Evolutionary conservation across 2,329 filamentous ascomycete genomes (phyloP), one percentile per base, ranked within the genome.

Genomic region (Cercospora zeae-maydis): DNA sequence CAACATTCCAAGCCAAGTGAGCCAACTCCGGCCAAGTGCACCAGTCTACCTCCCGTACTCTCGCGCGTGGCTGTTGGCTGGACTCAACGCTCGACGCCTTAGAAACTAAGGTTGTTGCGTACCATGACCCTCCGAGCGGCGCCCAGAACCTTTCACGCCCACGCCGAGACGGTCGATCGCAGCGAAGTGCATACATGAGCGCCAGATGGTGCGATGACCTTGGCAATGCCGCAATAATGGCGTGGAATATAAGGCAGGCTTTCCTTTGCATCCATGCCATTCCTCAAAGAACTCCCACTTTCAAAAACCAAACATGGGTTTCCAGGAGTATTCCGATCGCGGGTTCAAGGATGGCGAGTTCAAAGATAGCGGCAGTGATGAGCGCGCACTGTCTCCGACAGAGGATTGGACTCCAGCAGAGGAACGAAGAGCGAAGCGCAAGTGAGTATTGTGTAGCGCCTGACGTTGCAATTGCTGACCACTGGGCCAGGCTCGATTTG

Each of bases 351-450:
- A 36, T 53, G 39, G 16, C 31, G 53, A 58, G 54, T 53, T 58
- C 24, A 24, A 53, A 11, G 45, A 36, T 14, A 33, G 34, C 42
- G 42, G 60, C 42, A 62, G 54, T 33, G 45, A 36, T 33, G 53
- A 62, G 54, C 42, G 34, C 34, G 33, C 42, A 21, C n/a, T 56
- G 5, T 62, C 60, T 33, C 53, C 33, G 3, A 4, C 34, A 4
- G 31, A 21, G 30, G 66, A 70, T 34, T 71, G 71, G 70, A 65
- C 66, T 14, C 59, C 58, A 14, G 69, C 71, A 47, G 71, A 72
- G 56, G 71, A 72, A 62, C 63, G 60, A 24, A 69, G 61, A 37
- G 66, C 72, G 13, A 73, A 74, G 59, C 65, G 72, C 42, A 74
- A 73, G 71, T 73, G 58, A 62, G 66, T 57, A 7, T 21, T 13